A percentile compares a stretch with the other conserved stretches of the same genome.
Conservation (phyloP, 371 early-diverging fungal genomes). For the Polyrhizophydium stewartii region DNA sequence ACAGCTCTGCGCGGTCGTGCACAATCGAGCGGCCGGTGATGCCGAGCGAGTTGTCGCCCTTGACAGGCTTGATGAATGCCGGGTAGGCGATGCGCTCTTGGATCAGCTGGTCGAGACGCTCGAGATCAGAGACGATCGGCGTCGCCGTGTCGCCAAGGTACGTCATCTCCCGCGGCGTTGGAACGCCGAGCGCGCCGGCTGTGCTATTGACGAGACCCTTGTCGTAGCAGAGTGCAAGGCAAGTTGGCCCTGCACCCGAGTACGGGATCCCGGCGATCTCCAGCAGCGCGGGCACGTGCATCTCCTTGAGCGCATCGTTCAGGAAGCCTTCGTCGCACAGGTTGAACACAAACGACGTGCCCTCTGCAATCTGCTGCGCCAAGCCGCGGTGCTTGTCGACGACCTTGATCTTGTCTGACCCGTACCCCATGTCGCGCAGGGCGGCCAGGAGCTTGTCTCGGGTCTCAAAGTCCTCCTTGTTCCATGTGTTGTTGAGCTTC, state of each 20-base stretch:
- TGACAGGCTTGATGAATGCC: slow-evolving; percentile 52
- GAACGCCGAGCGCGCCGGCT: slow-evolving; percentile 43
- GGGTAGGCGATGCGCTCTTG: slow-evolving; percentile 34
- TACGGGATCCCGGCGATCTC: slow-evolving; percentile 45
- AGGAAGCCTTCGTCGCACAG: slow-evolving; percentile 56
- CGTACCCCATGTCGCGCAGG: slow-evolving; percentile 30
- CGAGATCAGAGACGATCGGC: slow-evolving; percentile 14
- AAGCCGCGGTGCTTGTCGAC: slow-evolving; percentile 29
- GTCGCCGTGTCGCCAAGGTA: slow-evolving; percentile 24
- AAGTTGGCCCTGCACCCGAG: slow-evolving; percentile 52
- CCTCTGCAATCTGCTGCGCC: neutral
- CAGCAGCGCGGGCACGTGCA: slow-evolving; percentile 51
- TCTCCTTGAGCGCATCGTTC: slow-evolving; percentile 49
- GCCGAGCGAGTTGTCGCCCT: slow-evolving; percentile 55
- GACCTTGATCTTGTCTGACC: slow-evolving; percentile 12
- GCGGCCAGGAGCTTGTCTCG: slow-evolving; percentile 36
- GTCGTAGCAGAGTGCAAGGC: slow-evolving; percentile 50
- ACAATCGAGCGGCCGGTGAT: slow-evolving; percentile 47
- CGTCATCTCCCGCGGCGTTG: slow-evolving; percentile 42
- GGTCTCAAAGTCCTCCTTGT: slow-evolving; percentile 45
- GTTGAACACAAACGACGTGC: slow-evolving; percentile 39
- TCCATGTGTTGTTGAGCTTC: slow-evolving; percentile 54
- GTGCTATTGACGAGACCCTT: slow-evolving; percentile 53
- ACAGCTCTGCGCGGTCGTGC: slow-evolving; percentile 27
- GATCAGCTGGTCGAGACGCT: slow-evolving; percentile 21